Evolutionary conservation across 1,284 basidiomycete species (phyloP).

Genomic region (Meripilus lineatus): DNA sequence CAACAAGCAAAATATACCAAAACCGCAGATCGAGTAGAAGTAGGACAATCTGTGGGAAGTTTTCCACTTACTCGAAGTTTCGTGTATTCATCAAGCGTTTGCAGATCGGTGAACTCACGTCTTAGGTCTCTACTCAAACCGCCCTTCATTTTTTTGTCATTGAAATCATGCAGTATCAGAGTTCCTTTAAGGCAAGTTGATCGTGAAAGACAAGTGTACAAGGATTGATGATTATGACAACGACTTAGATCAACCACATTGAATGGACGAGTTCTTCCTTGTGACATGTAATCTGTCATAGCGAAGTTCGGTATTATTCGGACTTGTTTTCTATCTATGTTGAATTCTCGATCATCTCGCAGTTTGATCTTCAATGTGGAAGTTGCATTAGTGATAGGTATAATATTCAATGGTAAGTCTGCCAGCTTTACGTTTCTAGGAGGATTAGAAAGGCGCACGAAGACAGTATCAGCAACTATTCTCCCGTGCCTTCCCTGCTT

Average conservation of each 20-base stretch:
- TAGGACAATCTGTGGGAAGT: too few relatives aligned
- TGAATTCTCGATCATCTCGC: conserved; percentile 22
- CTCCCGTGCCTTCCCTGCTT: conserved; percentile 10
- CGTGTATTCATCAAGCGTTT: conserved; percentile 31
- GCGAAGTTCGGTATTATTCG: conserved; percentile 34
- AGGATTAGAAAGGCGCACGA: conserved; percentile 30
- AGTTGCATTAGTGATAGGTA: conserved; percentile 26
- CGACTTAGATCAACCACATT: conserved; percentile 31
- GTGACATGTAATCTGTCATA: conserved; percentile 37
- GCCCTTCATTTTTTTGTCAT: too few relatives aligned
- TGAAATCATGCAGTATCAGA: conserved; percentile 28
- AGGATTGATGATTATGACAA: conserved; percentile 25
- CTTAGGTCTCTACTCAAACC: conserved; percentile 15
- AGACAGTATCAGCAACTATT: conserved; percentile 27
- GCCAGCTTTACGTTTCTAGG: conserved; percentile 24
- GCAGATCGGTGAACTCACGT: conserved; percentile 28
- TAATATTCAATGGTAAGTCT: conserved; percentile 33
- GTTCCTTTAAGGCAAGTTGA: conserved; percentile 27
- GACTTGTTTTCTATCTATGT: conserved; percentile 28
- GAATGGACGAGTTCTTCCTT: conserved; percentile 30
- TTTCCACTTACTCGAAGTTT: too few relatives aligned
- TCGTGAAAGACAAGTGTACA: conserved; percentile 33
- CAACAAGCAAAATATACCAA: too few relatives aligned
- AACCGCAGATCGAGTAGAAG: too few relatives aligned
- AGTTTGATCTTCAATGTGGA: conserved; percentile 16